A percentile compares a stretch with the other conserved stretches of the same genome.
These are phyloP conservation scores for Sesbania bispinosa DNA, from an alignment of 306 rosid species.

Conservation along the genomic window DNA sequence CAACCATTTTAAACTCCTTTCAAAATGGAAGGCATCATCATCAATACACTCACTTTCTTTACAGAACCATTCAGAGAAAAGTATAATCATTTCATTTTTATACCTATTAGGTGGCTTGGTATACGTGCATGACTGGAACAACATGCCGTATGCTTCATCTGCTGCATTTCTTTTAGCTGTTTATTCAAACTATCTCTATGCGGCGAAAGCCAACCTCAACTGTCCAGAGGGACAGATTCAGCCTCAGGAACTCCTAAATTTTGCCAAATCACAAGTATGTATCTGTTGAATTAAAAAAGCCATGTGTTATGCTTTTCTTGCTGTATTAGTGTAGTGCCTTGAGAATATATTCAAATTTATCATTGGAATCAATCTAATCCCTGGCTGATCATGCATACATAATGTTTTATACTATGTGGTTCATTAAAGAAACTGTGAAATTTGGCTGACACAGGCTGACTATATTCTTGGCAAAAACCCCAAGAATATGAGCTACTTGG, in stretches of 20 bases:
- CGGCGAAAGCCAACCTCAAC: constrained; percentile 45
- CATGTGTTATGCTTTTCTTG: no score
- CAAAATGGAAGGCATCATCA: no score
- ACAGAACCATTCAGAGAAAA: neutral
- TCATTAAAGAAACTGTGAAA: neutral
- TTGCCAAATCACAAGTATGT: constrained; percentile 46
- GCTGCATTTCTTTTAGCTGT: constrained; percentile 62
- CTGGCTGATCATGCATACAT: neutral
- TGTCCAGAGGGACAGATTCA: constrained; percentile 65
- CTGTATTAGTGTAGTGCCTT: no score
- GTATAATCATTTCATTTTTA: neutral
- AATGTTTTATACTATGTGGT: neutral
- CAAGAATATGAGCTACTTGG: constrained; percentile 56
- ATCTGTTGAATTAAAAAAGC: no score
- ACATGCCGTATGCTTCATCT: constrained; percentile 72
- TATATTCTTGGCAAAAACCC: constrained; percentile 80
- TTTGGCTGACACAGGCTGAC: constrained; percentile 42
- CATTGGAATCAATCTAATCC: neutral
- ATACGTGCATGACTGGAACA: constrained; percentile 74
- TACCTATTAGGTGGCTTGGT: constrained; percentile 53
- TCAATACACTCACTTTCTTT: neutral
- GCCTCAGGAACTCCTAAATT: constrained; percentile 64
- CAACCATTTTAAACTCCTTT: neutral
- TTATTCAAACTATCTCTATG: constrained; percentile 54
- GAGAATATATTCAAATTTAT: no score